Evolutionary conservation across 805 yeast genomes (phyloP), one percentile per base, ranked within the genome.

Genomic region (Spencermartinsiella europaea): DNA sequence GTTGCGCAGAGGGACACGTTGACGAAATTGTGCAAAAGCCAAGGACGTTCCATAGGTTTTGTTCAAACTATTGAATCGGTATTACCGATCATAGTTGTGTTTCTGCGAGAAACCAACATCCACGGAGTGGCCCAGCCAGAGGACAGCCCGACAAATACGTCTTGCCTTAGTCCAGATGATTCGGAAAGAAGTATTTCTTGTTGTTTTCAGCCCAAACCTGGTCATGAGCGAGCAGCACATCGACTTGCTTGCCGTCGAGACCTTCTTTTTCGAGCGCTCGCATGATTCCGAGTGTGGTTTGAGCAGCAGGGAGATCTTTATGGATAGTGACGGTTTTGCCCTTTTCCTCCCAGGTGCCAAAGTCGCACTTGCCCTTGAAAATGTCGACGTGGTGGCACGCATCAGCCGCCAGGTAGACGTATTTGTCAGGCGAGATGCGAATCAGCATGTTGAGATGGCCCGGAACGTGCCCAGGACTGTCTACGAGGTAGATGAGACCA

Each of bases 171-270:
- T 41, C 35, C 15, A 41, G 17, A 15, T 40, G 44, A 16, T 42
- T 42, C 4, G 47, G 47, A 21, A 39, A 44, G 34, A 44, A 44
- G 31, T 17, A 19, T 15, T 22, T 25, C 19, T 40, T n/a, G 45
- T 44, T 21, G 12, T 38, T n/a, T 12, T 33, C 34, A 4, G 34
- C 47, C 47, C 47, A 44, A 5, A 14, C 47, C 10, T 40, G 38
- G 33, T 44, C 47, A 44, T 44, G 47, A 12, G 47, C 47, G 12
- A 44, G 21, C n/a, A 44, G 15, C 4, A 44, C 47, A 20, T 44
- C 34, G 5, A 44, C 47, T 27, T 15, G 15, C 5, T 10, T 22
- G 15, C 38, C 46, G 22, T 40, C n/a, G 5, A 44, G 12, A 12
- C 47, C 47, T 27, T 44, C 45, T 21, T 39, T 40, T 15, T 33